Base-by-base conservation (phyloP, 2,329 filamentous ascomycete genomes). In the Aspergillus tanneri region DNA sequence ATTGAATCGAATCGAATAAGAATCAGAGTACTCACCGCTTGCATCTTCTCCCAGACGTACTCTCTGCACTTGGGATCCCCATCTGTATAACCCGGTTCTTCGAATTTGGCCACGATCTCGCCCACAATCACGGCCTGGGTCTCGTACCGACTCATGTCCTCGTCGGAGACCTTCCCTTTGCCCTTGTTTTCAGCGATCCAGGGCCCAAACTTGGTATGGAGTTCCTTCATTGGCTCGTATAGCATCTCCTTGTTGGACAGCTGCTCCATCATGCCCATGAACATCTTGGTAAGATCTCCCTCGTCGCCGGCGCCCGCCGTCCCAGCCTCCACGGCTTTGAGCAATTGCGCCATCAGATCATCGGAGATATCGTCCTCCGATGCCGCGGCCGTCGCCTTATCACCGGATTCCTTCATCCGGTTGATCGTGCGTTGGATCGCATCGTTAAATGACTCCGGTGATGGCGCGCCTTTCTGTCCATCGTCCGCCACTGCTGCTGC, bases 201-300 rank as follows among this genome's bases (percentile, higher is more conserved):
- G 2, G 73, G 83, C 0, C 91, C 92, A 65, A 93, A 99, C 71
- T 96, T 97, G 44, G 89, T 86, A 68, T 95, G 76, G 39, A 99
- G 76, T 72, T 99, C 93, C 75, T 96, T 96, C 90, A 99, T 96
- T 2, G 93, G 93, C 73, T 99, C 92, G 67, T 97, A 97, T 42
- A 99, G 73, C 54, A 99, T 96, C 59, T 97, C 93, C 76, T 96
- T 97, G 71, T 95, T 96, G 3, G 93, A 97, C 54, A 99, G 79
- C 70, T 99, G 91, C 73, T 97, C 90, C 92, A 99, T 97, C 90
- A 97, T 96, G 45, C 88, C 88, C 79, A 95, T 83, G 50, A 99
- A 81, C 84, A 97, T 90, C 73, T 95, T 92, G 48, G 89, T 90
- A 62, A 97, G 88, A 59, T 95, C 90, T 60, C 93, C 90, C 47